Conservation (phyloP, 345 rosid genomes). For the Citrus trifoliata region DNA sequence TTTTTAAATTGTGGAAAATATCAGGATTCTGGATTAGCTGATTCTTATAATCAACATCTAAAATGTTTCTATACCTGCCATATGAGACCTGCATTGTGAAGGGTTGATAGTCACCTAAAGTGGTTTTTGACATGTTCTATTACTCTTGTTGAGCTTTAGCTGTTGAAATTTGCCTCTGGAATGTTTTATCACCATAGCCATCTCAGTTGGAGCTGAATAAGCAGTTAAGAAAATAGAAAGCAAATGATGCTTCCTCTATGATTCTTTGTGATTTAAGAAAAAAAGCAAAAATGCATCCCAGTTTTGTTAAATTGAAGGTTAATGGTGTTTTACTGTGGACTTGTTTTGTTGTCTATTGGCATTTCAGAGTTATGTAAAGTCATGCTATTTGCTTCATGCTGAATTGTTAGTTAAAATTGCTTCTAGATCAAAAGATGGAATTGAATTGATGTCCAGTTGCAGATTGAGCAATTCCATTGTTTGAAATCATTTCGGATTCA, state of each 20-base stretch:
- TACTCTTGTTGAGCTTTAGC: background rate
- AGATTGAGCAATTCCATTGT: background rate
- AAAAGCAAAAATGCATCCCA: background rate
- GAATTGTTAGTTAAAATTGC: background rate
- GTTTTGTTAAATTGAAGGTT: background rate
- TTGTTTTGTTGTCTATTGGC: background rate
- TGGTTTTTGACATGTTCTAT: background rate
- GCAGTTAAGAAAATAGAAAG: background rate
- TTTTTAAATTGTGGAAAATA: background rate
- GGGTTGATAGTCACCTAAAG: background rate
- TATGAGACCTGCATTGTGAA: background rate
- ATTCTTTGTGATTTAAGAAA: too few relatives aligned
- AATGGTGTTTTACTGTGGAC: background rate
- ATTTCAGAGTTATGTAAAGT: background rate
- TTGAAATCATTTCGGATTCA: background rate
- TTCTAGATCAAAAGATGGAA: background rate
- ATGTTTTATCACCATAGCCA: background rate
- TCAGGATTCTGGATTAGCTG: background rate
- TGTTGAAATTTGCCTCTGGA: background rate
- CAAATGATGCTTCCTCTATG: background rate
- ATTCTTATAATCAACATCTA: background rate
- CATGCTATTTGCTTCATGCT: background rate
- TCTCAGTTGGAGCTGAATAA: background rate
- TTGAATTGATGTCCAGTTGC: background rate
- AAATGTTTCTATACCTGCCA: too few relatives aligned